These are phyloP conservation scores for Beauveria sp. DNA, from an alignment of 2,329 filamentous ascomycete genomes.

Conservation along the genomic window DNA sequence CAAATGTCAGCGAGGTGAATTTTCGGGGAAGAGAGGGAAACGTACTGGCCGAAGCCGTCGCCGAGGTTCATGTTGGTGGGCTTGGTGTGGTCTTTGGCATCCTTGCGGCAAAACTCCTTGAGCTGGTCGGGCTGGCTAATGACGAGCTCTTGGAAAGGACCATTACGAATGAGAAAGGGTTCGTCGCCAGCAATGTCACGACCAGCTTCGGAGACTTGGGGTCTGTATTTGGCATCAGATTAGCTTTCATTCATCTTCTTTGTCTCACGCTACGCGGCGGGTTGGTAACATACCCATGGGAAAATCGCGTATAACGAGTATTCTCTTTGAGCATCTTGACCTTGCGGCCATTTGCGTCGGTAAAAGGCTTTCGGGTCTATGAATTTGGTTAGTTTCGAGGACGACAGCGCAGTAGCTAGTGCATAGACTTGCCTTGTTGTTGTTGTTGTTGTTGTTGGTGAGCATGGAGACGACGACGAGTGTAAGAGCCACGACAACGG, in stretches of 20 bases:
- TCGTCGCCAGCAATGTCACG: not conserved
- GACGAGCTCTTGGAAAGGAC: not conserved
- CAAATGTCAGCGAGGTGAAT: not conserved
- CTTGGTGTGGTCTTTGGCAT: not conserved
- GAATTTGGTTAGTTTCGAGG: not conserved
- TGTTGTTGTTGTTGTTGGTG: not conserved
- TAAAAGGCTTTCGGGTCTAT: not conserved
- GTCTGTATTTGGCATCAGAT: not conserved
- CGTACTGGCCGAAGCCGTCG: not conserved
- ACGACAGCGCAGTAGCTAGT: not conserved
- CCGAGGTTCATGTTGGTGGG: not conserved
- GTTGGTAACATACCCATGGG: not conserved
- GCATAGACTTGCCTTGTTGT: not conserved
- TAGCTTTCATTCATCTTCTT: not conserved
- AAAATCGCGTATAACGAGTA: not conserved
- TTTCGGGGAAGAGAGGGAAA: not conserved
- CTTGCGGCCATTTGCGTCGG: not conserved
- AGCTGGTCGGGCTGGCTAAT: not conserved
- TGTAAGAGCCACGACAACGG: not conserved
- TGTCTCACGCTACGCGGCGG: not conserved
- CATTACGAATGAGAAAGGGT: not conserved
- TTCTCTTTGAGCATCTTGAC: not conserved
- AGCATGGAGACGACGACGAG: not conserved
- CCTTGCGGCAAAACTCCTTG: not conserved
- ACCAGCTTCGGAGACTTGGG: not conserved